Evolutionary conservation across 257 asterid genomes (phyloP), one percentile per base, ranked within the genome.

Genomic region (Catharanthus roseus): DNA sequence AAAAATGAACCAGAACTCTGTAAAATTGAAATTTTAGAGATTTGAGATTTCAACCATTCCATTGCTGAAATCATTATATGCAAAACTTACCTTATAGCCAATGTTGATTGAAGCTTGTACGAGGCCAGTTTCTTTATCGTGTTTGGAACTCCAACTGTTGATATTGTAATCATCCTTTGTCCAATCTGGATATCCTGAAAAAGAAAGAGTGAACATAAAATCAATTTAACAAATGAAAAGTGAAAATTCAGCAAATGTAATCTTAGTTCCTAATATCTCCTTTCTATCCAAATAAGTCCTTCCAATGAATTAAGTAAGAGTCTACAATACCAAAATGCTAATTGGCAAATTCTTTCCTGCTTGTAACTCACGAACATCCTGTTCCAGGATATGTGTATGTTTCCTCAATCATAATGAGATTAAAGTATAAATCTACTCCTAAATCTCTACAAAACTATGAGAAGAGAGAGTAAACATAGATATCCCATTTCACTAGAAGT

Each of bases 151-250:
- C 98, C 98, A 74, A 91, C 98, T 23, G 98, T 91, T 16, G 98
- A 91, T 78, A 93, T 93, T 63, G 98, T 93, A 71, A 91, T 93
- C 98, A 93, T 93, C 89, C 98, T 85, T 82, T 93, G 98, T 72
- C 98, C 98, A 68, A 93, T 93, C 85, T 85, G 84, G 73, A 91
- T 76, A 84, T 93, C 98, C 98, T 93, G 71, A 36, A 72, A 34
- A 69, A 45, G 69, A 74, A 62, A 8, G 60, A 65, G 26, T 29
- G 51, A 62, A 39, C 21, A 69, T 73, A 57, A 33, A 41, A 77
- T 69, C 66, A 45, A 64, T 50, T 39, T 47, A 70, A 50, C 60
- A 26, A 24, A 65, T 44, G 73, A 65, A 77, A 29, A 31, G 41
- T 29, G 65, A 31, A 29, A 29, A 16, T 58, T 29, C 42, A 12